Base-by-base conservation (phyloP, 2,329 filamentous ascomycete genomes). In the Microsporum ferrugineum region DNA sequence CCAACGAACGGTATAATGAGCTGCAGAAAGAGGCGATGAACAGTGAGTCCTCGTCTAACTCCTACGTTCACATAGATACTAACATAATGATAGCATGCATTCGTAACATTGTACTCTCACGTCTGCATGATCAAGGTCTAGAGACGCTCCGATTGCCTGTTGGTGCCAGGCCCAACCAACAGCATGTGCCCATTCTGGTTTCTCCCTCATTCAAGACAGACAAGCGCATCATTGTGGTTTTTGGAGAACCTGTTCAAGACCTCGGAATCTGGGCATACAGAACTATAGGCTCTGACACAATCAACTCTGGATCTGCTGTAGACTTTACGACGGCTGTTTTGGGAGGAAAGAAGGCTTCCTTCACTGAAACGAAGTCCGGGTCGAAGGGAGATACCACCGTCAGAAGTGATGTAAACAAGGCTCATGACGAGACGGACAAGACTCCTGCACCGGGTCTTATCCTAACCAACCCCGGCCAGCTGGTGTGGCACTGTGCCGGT, bases 241-340 rank as follows among this genome's bases (percentile, higher is more conserved):
- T 95, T 67, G 89, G 89, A 61, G 87, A 94, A 66, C 76, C 82
- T 0, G 71, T 71, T 2, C 86, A 92, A 68, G 86, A 92, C 59
- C 79, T 95, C 0, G 91, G 89, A 0, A 75, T 92, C 38, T 80
- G 91, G 65, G 85, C 89, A 0, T 86, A 88, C 66, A 84, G 90
- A 23, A 78, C 86, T 8, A 73, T 86, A 43, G 81, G 84, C 61
- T 75, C 77, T 1, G 84, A 87, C 1, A 86, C 88, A 23, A 78
- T 95, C 66, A 77, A 84, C 65, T 78, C 80, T 51, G 91, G 90
- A n/a, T 89, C 85, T 36, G 79, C 86, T 45, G 75, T 92, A 34
- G 80, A 84, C 8, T 77, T 92, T 61, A 80, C 87, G 29, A 75
- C 76, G 57, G 72, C 76, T 27, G 69, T 82, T 12, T 7, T 59